phyloP scores from a whole-genome alignment of 1,284 basidiomycete species.

The Fomitopsis pinicola region DNA sequence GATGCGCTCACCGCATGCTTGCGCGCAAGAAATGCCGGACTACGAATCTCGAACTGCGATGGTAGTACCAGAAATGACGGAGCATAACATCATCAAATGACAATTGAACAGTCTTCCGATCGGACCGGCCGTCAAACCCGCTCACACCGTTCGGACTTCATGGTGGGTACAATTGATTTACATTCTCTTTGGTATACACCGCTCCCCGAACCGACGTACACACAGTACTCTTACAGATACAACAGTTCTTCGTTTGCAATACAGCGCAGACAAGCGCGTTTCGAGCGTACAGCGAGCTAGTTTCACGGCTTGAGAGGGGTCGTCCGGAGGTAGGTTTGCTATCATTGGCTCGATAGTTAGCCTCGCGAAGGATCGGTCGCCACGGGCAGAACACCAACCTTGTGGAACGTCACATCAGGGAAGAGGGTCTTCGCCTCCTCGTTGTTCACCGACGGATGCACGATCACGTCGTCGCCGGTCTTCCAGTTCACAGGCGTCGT shows the following conservation, averaged over 20 bases:
- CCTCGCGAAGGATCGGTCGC: neutral
- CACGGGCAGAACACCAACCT: slow-evolving; percentile 36
- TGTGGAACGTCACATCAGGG: slow-evolving; percentile 67
- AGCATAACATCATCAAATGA: too few species aligned
- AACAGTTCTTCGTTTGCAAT: neutral
- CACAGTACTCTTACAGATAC: neutral
- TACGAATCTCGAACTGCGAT: too few species aligned
- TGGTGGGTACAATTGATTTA: neutral
- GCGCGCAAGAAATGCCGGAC: too few species aligned
- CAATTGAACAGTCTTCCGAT: too few species aligned
- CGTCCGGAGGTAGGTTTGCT: slow-evolving; percentile 72
- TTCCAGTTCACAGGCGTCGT: slow-evolving; percentile 95
- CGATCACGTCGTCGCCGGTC: slow-evolving; percentile 90
- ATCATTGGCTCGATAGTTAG: neutral
- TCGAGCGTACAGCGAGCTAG: neutral
- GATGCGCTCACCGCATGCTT: too few species aligned
- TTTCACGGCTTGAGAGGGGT: slow-evolving; percentile 50
- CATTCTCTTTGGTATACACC: neutral
- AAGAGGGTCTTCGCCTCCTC: slow-evolving; percentile 90
- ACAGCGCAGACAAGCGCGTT: neutral
- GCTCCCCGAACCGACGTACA: neutral
- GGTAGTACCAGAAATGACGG: too few species aligned
- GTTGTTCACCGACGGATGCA: slow-evolving; percentile 84
- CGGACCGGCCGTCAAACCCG: too few species aligned
- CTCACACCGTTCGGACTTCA: slow-evolving; percentile 25